Conservation (phyloP, 2,329 filamentous ascomycete species). For the Cladorrhinum sp. region DNA sequence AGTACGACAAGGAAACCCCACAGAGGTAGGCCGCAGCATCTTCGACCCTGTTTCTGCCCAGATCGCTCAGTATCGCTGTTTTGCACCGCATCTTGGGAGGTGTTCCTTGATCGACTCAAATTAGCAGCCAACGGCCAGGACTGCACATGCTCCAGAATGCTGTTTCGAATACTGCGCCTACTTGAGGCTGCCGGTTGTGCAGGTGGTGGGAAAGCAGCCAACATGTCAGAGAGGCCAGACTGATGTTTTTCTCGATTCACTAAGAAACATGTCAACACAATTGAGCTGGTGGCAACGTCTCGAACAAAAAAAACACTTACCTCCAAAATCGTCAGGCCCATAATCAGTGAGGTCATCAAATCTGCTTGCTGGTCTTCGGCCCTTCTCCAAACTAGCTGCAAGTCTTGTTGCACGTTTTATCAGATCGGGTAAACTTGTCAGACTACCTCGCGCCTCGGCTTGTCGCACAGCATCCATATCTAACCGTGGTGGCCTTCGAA, state of each 20-base stretch:
- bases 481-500: conserved; percentile 67
- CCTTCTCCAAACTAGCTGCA: conserved; percentile 83
- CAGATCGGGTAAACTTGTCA: conserved; percentile 88
- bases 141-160: conserved; percentile 46
- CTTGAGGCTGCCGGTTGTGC: conserved; percentile 44
- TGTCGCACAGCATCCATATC: conserved; percentile 79
- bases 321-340: conserved; percentile 37
- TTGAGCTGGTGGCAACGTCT: background rate
- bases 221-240: conserved; percentile 61
- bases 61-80: conserved; percentile 14
- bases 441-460: conserved; percentile 79
- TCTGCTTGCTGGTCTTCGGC: conserved; percentile 61
- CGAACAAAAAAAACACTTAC: conserved; percentile 35
- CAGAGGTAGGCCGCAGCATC: conserved; percentile 79
- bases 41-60: conserved; percentile 45
- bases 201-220: conserved; percentile 63
- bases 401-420: conserved; percentile 84
- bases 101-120: conserved; percentile 28
- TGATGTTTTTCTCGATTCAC: conserved; percentile 42
- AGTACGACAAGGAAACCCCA: conserved; percentile 70
- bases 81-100: conserved; percentile 16
- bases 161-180: conserved; percentile 42
- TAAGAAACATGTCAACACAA: conserved; percentile 5
- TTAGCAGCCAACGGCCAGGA: conserved; percentile 50
- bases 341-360: conserved; percentile 52